Percentiles rank a stretch among this genome's conserved stretches.
These are phyloP conservation scores for Solanum hybrid DNA, from an alignment of 305 asterid genomes.

Conservation along the genomic window DNA sequence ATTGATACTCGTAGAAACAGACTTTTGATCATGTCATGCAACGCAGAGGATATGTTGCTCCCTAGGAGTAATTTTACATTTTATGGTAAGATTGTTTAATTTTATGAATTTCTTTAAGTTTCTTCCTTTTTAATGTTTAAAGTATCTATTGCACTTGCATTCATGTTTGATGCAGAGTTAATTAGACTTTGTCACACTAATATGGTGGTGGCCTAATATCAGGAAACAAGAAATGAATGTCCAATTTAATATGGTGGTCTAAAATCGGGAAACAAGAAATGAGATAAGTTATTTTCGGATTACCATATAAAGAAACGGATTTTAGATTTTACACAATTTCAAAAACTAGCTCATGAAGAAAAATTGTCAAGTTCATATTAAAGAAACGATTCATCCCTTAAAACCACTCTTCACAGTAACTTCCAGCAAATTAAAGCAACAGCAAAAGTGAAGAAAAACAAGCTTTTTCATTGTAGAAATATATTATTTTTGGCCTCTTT, in stretches of 20 bases:
- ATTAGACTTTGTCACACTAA: neutral
- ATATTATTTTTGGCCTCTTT: neutral
- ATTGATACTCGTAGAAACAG: slow-evolving; percentile 48
- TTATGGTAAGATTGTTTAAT: slow-evolving; percentile 30
- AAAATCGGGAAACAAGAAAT: too few relatives aligned
- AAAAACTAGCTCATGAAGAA: neutral
- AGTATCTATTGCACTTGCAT: neutral
- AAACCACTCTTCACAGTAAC: neutral
- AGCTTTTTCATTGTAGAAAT: neutral
- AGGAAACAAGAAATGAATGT: neutral
- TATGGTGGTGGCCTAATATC: neutral
- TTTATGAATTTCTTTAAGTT: neutral
- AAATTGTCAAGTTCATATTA: neutral
- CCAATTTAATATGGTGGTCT: too few relatives aligned
- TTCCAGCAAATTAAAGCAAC: neutral
- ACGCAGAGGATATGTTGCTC: slow-evolving; percentile 84
- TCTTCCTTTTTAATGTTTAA: neutral
- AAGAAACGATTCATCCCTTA: neutral
- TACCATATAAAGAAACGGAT: neutral
- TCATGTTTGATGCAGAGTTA: neutral
- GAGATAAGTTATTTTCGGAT: too few relatives aligned
- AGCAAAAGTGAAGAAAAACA: neutral
- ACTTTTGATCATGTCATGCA: slow-evolving; percentile 67
- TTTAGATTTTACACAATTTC: neutral
- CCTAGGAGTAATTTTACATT: slow-evolving; percentile 81